Evolutionary conservation across 176 grass and related monocot genomes (phyloP).

Genomic region (Oryza brachyantha): DNA sequence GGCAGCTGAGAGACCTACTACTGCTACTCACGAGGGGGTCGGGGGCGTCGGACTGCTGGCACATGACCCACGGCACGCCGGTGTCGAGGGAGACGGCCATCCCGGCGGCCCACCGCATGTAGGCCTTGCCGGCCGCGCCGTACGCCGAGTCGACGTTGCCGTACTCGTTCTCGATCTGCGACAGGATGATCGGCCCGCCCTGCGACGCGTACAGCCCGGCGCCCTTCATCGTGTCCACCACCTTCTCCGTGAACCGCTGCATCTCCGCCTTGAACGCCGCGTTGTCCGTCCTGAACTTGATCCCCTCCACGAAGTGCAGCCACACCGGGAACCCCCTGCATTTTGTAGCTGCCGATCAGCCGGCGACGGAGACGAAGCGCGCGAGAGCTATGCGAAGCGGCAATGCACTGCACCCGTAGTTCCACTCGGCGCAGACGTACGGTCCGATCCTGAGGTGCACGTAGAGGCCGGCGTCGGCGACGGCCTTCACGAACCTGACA

Average conservation of each 20-base stretch:
- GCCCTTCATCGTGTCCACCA: slow-evolving; percentile 87
- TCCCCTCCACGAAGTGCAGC: slow-evolving; percentile 95
- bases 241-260: slow-evolving; percentile 92
- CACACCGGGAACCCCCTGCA: slow-evolving; percentile 94
- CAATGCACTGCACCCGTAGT: slow-evolving; percentile 67
- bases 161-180: slow-evolving; percentile 99
- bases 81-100: slow-evolving; percentile 94
- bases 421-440: slow-evolving; percentile 98
- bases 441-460: slow-evolving; percentile 96
- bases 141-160: slow-evolving; percentile 70
- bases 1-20: too few species aligned
- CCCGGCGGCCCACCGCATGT: slow-evolving; percentile 86
- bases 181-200: slow-evolving; percentile 91
- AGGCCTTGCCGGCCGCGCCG: slow-evolving; percentile 59
- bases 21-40: slow-evolving; percentile 52
- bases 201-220: slow-evolving; percentile 94
- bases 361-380: background rate
- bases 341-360: background rate
- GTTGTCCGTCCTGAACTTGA: slow-evolving; percentile 96
- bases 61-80: slow-evolving; percentile 99
- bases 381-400: background rate
- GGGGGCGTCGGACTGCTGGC: slow-evolving; percentile 87
- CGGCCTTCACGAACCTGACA: slow-evolving; percentile 73
- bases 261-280: slow-evolving; percentile 93
- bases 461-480: slow-evolving; percentile 88